phyloP scores from a whole-genome alignment of 2,329 filamentous ascomycete genomes.

The Epichloe coenophiala region DNA sequence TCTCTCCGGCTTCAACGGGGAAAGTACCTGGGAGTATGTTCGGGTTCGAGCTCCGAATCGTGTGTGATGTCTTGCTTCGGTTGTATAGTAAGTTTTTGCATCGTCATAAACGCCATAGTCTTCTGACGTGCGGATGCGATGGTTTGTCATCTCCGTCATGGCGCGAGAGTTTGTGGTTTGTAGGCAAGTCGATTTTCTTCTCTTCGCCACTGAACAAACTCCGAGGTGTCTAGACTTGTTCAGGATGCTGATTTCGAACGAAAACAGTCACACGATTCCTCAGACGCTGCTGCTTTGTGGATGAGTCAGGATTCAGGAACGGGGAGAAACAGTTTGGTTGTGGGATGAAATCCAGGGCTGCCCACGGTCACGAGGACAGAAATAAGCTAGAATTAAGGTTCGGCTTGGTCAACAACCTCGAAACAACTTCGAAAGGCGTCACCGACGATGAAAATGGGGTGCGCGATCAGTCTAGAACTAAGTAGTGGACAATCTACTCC shows the following conservation, averaged over 20 bases:
- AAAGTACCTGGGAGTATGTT: constrained; percentile 40
- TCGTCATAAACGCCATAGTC: constrained; percentile 42
- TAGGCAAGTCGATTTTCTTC: background rate
- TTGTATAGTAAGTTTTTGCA: constrained; percentile 45
- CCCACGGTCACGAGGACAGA: constrained; percentile 1
- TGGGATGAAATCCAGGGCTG: background rate
- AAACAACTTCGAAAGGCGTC: background rate
- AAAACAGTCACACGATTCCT: too few relatives aligned
- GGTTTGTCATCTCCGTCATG: constrained; percentile 17
- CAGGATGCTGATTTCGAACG: background rate
- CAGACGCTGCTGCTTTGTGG: too few relatives aligned
- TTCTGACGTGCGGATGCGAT: constrained; percentile 23
- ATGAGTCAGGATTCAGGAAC: background rate
- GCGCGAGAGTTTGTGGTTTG: constrained; percentile 1
- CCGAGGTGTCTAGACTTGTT: background rate
- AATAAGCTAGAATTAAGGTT: background rate
- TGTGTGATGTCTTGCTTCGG: constrained; percentile 39
- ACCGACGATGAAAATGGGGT: background rate
- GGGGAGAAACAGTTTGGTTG: background rate
- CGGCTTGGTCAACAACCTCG: background rate
- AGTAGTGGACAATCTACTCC: background rate
- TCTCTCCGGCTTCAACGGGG: background rate
- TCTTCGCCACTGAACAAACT: background rate
- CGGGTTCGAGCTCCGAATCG: constrained; percentile 36
- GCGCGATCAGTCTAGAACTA: background rate